These are phyloP conservation scores for Salicornia ramosissima DNA, from an alignment of 148 eudicot genomes.

Conservation along the genomic window DNA sequence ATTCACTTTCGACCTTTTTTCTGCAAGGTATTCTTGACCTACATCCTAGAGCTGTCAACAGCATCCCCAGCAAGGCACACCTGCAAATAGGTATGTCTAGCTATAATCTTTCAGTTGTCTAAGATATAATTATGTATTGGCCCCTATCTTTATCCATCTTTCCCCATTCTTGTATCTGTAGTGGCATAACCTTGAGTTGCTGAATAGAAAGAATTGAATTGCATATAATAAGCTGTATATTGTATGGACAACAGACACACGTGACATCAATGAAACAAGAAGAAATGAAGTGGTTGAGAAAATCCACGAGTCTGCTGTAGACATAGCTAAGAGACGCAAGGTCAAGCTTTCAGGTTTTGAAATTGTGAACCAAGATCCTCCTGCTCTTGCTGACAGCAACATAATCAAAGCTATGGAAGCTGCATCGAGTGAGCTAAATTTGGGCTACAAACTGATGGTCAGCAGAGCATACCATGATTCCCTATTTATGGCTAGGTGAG, in stretches of 20 bases:
- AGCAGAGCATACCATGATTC: slow-evolving; percentile 99
- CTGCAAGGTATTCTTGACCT: slow-evolving; percentile 72
- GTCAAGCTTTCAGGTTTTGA: slow-evolving; percentile 70
- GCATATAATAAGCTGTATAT: neutral
- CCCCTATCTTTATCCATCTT: too few species aligned
- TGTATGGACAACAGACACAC: slow-evolving; percentile 48
- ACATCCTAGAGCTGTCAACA: slow-evolving; percentile 96
- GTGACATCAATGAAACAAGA: slow-evolving; percentile 81
- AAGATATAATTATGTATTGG: too few species aligned
- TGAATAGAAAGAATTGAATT: neutral
- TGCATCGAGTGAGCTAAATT: slow-evolving; percentile 62
- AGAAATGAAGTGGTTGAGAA: slow-evolving; percentile 73
- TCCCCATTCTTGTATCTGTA: too few species aligned
- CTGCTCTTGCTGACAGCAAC: slow-evolving; percentile 65
- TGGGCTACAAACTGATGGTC: slow-evolving; percentile 78
- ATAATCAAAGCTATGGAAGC: slow-evolving; percentile 74
- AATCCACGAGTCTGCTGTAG: slow-evolving; percentile 66
- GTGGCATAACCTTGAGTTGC: too few species aligned
- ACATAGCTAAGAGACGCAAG: slow-evolving; percentile 66
- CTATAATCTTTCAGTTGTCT: neutral
- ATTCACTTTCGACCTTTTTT: neutral
- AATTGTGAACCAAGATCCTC: slow-evolving; percentile 94
- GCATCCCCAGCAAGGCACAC: slow-evolving; percentile 96
- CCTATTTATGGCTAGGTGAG: slow-evolving; percentile 94
- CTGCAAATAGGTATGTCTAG: slow-evolving; percentile 66